Conservation (phyloP, 768 basidiomycete genomes). For the Termitomyces sp. region DNA sequence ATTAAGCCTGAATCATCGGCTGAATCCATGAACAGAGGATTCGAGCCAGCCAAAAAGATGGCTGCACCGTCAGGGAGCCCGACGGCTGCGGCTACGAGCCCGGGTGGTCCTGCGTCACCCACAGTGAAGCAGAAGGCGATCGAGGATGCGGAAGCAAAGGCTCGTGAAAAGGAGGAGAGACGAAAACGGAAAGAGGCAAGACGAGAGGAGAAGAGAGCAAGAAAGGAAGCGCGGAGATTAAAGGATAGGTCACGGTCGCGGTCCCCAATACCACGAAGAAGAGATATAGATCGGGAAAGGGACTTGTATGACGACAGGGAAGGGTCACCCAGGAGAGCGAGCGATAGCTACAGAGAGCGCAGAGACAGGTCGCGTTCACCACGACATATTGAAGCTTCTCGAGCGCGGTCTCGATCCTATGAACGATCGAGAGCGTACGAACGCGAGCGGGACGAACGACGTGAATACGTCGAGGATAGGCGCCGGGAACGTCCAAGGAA, state of each 20-base stretch:
- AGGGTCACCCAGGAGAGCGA: background rate
- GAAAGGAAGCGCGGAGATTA: slow-evolving; percentile 19
- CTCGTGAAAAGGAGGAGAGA: slow-evolving; percentile 46
- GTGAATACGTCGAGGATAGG: background rate
- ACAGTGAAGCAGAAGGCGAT: slow-evolving; percentile 12
- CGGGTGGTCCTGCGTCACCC: slow-evolving; percentile 3
- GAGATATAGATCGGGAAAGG: slow-evolving; percentile 20
- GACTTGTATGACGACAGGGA: background rate
- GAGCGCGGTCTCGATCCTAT: slow-evolving; percentile 11
- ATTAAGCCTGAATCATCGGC: background rate
- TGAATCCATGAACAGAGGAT: slow-evolving; percentile 51
- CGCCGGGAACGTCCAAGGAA: background rate
- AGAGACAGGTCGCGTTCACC: slow-evolving; percentile 4
- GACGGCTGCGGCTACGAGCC: slow-evolving; percentile 3
- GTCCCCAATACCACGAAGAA: slow-evolving; percentile 20
- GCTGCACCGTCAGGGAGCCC: slow-evolving; percentile 17
- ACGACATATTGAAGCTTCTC: slow-evolving; percentile 16
- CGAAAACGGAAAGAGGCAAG: slow-evolving; percentile 46
- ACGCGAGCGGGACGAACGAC: background rate
- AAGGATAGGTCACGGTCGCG: slow-evolving; percentile 24
- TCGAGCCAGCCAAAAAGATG: slow-evolving; percentile 53
- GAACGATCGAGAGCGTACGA: slow-evolving; percentile 1
- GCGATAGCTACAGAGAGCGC: background rate
- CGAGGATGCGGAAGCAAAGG: slow-evolving; percentile 18
- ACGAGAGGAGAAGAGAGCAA: slow-evolving; percentile 44